A percentile compares a stretch with the other conserved stretches of the same genome.
phyloP scores from a whole-genome alignment of 169 alveolate genomes.

The Babesia sp. region DNA sequence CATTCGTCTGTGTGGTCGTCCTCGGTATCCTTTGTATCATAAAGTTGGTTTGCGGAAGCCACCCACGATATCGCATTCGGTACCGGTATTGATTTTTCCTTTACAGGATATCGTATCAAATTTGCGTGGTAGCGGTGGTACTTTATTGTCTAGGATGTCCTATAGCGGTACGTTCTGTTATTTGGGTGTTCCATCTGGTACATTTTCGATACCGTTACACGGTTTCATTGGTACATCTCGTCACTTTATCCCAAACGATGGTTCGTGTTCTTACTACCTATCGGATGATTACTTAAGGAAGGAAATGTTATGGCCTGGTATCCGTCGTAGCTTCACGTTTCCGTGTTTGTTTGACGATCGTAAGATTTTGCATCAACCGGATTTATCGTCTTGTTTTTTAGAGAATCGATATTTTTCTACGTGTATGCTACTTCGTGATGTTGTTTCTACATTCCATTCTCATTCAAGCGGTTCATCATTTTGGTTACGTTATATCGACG shows the following conservation, averaged over 20 bases:
- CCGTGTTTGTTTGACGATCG: constrained; percentile 11
- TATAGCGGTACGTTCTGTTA: constrained; percentile 16
- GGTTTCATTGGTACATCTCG: not conserved
- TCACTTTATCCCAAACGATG: not conserved
- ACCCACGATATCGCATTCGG: constrained; percentile 1
- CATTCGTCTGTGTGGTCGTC: not conserved
- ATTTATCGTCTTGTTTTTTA: not conserved
- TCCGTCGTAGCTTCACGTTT: constrained; percentile 28
- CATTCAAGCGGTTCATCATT: not conserved
- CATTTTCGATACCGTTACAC: constrained; percentile 52
- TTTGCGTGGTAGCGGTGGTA: constrained; percentile 5
- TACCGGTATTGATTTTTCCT: constrained; percentile 21
- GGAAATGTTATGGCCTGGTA: constrained; percentile 1
- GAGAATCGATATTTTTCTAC: constrained; percentile 29
- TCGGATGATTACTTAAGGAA: constrained; percentile 5
- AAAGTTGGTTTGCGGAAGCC: not conserved
- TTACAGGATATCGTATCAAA: constrained; percentile 9
- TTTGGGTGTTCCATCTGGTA: constrained; percentile 66
- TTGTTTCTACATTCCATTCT: not conserved
- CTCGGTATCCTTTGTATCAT: not conserved
- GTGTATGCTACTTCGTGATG: constrained; percentile 32
- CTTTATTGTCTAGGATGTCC: not conserved
- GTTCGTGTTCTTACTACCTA: not conserved
- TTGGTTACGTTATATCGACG: constrained; percentile 30
- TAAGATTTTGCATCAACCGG: not conserved